Evolutionary conservation across 495 filamentous ascomycete species (phyloP).

Genomic region (Hypoxylon lienhwacheense): DNA sequence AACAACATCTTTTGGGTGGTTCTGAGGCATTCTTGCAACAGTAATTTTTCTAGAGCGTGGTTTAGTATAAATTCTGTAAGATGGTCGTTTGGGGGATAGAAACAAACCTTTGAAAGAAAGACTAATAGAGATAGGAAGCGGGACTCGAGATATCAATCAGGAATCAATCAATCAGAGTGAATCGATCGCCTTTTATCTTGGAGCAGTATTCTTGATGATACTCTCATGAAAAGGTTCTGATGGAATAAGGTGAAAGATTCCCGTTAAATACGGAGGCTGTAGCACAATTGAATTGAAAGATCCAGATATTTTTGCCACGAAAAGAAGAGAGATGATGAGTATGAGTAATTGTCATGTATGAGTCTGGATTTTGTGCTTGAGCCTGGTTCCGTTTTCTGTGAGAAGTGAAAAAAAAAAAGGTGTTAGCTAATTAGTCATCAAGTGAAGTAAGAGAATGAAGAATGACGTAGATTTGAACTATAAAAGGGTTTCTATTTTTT

Average conservation of each 20-base stretch:
- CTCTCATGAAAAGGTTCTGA: constrained; percentile 6
- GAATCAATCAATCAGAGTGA: constrained; percentile 11
- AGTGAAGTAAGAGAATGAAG: too few relatives aligned
- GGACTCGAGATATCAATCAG: too few relatives aligned
- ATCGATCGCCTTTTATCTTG: constrained; percentile 19
- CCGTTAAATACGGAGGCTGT: not conserved
- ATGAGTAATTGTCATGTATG: not conserved
- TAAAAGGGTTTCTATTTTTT: too few relatives aligned
- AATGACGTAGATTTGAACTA: too few relatives aligned
- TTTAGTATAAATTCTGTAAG: not conserved
- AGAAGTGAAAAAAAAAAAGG: not conserved
- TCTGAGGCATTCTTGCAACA: constrained; percentile 25
- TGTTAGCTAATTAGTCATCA: not conserved
- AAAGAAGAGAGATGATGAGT: too few relatives aligned
- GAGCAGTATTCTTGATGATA: constrained; percentile 8
- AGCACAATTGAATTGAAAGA: constrained; percentile 2
- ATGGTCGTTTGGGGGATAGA: not conserved
- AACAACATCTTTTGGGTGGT: constrained; percentile 26
- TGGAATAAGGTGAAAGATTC: not conserved
- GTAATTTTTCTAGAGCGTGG: not conserved
- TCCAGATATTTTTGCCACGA: constrained; percentile 2
- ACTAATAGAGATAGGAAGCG: not conserved
- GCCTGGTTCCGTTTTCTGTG: not conserved
- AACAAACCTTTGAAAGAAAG: not conserved
- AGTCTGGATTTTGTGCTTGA: not conserved